Evolutionary conservation across 148 eudicot species (phyloP), one percentile per base, ranked within the genome.

Genomic region (Nepenthes gracilis): DNA sequence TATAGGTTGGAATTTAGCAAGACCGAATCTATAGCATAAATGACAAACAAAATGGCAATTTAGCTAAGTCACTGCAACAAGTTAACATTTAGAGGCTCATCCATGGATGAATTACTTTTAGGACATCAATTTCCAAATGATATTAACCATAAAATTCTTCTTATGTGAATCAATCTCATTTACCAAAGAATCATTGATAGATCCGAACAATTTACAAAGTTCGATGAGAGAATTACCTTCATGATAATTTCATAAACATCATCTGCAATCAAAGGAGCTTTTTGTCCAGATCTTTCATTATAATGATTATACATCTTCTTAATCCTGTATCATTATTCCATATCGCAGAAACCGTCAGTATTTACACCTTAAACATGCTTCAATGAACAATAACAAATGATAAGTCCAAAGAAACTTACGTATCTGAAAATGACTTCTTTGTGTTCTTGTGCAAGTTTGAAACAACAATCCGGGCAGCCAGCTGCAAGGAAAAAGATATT

Each of bases 371-470:
- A 55, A 49, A 40, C 45, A 12, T 49, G 13, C 53, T 49, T 49
- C 11, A 12, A 12, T 45, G 12, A 11, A 15, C 36, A 64, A 32
- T 2, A 10, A 33, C 37, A 35, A 32, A 55, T 2, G 36, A 23
- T 33, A 33, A 33, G n/a, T 52, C 43, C 12, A 6, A 51, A 45
- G 34, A 4, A 34, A 69, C 97, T 80, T 72, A 90, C 97, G 97
- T 90, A 70, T 90, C 97, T 1, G 95, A 90, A 68, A 90, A 90
- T 5, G 83, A 84, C 64, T 90, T 86, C 68, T 69, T 87, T 0
- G 97, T 90, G 68, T 87, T 90, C 82, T 90, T 90, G 68, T 90
- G 97, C 67, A 90, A 70, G 62, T 90, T 90, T 12, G 97, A 90
- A 55, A 90, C 95, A 61, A 81, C 97, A 77, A 90, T 90, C 68